A percentile compares a stretch with the other conserved stretches of the same genome.
phyloP scores from a whole-genome alignment of 345 rosid species.

The Turritis glabra region DNA sequence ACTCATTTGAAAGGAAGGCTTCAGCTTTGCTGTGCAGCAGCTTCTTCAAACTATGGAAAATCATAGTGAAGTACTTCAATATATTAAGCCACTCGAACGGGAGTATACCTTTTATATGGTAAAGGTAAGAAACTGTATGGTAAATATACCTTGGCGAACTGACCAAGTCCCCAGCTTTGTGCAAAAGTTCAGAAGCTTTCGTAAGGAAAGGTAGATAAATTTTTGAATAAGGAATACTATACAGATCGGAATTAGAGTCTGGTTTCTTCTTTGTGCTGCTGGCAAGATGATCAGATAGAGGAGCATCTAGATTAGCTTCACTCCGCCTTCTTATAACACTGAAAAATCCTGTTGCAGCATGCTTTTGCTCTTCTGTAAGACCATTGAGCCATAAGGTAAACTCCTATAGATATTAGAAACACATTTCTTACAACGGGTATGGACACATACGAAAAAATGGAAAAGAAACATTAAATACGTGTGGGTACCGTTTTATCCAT shows the following conservation, averaged over 20 bases:
- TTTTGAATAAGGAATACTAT: constrained; percentile 62
- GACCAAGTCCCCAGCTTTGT: constrained; percentile 78
- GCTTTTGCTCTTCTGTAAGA: constrained; percentile 56
- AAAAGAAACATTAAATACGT: constrained; percentile 4
- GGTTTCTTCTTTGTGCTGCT: constrained; percentile 36
- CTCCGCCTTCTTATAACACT: constrained; percentile 69
- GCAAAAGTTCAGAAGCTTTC: constrained; percentile 72
- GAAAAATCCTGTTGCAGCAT: constrained; percentile 72
- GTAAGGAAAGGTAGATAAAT: constrained; percentile 65
- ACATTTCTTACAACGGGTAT: background rate
- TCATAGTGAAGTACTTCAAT: constrained; percentile 24
- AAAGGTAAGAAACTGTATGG: background rate
- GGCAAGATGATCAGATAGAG: constrained; percentile 37
- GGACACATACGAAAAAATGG: background rate
- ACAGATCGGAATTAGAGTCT: constrained; percentile 52
- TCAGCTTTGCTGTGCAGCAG: constrained; percentile 83
- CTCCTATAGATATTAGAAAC: constrained; percentile 54
- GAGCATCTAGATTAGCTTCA: constrained; percentile 51
- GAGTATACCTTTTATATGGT: background rate
- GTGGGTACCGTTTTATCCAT: constrained; percentile 79
- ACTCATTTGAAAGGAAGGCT: constrained; percentile 89
- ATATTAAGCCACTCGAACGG: background rate
- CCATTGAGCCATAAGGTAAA: constrained; percentile 66
- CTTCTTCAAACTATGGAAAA: constrained; percentile 71
- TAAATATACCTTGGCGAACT: constrained; percentile 65